Evolutionary conservation across 2,329 filamentous ascomycete genomes (phyloP), one percentile per base, ranked within the genome.

Genomic region (Tolypocladium ophioglossoides): DNA sequence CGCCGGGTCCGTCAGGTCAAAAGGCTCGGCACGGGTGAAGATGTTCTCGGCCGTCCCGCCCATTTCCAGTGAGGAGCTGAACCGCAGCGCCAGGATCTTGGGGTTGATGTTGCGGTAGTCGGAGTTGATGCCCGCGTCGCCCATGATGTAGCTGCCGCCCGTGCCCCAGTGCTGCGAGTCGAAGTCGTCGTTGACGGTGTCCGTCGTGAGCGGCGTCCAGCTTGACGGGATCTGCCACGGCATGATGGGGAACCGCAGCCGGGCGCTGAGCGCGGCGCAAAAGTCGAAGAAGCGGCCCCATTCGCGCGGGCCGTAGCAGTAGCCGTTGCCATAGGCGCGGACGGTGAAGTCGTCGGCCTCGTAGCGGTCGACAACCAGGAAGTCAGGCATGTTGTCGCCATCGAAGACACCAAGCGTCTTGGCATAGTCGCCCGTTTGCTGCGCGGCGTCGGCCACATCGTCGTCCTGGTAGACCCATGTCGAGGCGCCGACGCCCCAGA

Each of bases 161-260:
- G 52, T 53, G 34, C 52, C 52, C 52, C 52, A 53, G 52, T 49
- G 35, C 40, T 48, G 41, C 20, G 22, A 9, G 22, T 35, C 37
- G 4, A 52, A 54, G 39, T 51, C 35, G 12, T 20, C 37, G 22
- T 39, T 14, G 44, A 50, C 50, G 22, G 30, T 4, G 40, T 55
- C 54, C 11, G 34, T 44, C 10, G 39, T 27, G 4, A 22, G 30
- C 12, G 54, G 54, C 11, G 47, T 46, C n/a, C 41, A 49, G 47
- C 47, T 53, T n/a, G 54, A 16, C 9, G 54, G 51, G 24, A 53
- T 53, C 54, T 53, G 54, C 54, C 54, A 56, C 39, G 51, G 30
- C 54, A 53, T 53, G 6, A 55, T 22, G 27, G 51, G 54, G 12
- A 32, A 27, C 18, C 34, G 27, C 8, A 55, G 37, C 11, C 20